Evolutionary conservation across 1,139 yeast genomes (phyloP), one percentile per base, ranked within the genome.

Genomic region (Scheffersomyces insectosa): DNA sequence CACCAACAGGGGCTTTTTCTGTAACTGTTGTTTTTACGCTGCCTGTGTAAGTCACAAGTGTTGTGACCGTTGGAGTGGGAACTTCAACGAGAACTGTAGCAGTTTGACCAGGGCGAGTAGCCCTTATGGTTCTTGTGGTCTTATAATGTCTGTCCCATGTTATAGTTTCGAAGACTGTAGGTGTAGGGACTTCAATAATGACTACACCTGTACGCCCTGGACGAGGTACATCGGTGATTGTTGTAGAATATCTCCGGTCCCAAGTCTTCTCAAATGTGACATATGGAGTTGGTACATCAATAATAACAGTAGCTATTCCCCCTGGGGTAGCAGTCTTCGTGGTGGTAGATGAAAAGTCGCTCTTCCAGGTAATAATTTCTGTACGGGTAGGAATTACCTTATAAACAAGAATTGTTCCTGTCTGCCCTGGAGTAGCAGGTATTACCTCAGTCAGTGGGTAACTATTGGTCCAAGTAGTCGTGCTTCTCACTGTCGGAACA

Each of bases 181-280:
- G 54, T 20, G 29, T 15, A 14, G 45, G 46, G 7, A 38, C 32
- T 9, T 35, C 35, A 10, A 43, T 40, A 5, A 51, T 30, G 20
- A 59, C 55, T 6, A 54, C 44, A 5, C 47, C 63, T 11, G 56
- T 56, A 10, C 46, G 52, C 32, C 51, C 56, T 10, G 48, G 42
- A 16, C 16, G 16, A 3, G 16, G 16, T 16, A 16, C 16, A 4
- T 16, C 16, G 3, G 16, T 16, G 16, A 16, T 16, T 3, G 16
- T 16, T 16, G 16, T 3, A 3, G 16, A 3, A 16, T 16, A 16
- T 16, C 16, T 4, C 3, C 3, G 4, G 4, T 16, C 4, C 16
- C 16, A 16, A 3, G 16, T 16, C 16, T 4, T 16, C 16, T 3
- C 4, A 16, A 16, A 16, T 3, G 16, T 16, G 3, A 16, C 16